Base-by-base conservation (phyloP, 495 filamentous ascomycete species). In the Penicillium bialowiezense region DNA sequence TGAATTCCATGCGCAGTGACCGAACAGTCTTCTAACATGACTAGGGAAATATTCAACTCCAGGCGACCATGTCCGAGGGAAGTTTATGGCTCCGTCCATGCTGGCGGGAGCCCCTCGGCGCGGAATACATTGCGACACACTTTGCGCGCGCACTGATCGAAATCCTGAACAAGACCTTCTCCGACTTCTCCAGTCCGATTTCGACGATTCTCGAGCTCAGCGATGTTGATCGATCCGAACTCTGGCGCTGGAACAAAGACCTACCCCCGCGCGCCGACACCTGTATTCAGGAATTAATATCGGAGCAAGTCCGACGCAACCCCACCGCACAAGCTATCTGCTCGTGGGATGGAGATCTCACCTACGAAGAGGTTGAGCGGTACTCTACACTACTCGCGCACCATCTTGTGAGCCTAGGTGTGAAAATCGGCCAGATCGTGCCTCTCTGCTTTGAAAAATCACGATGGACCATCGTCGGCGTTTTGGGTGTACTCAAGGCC, bases 381-480 rank as follows among this genome's bases (percentile, higher is more conserved):
- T 33, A 39, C 2, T 40, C 54, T 12, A 40, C 15, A 21, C 31
- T 37, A 5, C 10, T 56, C 4, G 49, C 53, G 18, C 31, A 14
- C 33, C 19, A 52, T 36, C 33, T 65, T 3, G 9, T 37, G 2
- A 31, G 23, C 10, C 24, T 52, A 2, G 63, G 68, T 5, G 53
- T 69, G 38, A 62, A 59, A 33, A 58, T 68, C 9, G 74, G 70
- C 23, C 64, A 52, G 13, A 51, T 72, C 9, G 65, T 82, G 5
- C 76, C 78, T 0, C 55, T 83, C 14, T 80, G 73, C 50, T 77
- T 82, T 36, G 77, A 81, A 44, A 83, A 83, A 54, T 79, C 73
- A 20, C 65, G 59, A 44, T 75, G 73, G 75, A 13, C 20, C 63
- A 57, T 9, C 64, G 60, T 47, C 56, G 49, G 29, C 12, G 29